These are phyloP conservation scores for Cladophialophora chaetospira DNA, from an alignment of 2,329 filamentous ascomycete genomes.

Conservation along the genomic window DNA sequence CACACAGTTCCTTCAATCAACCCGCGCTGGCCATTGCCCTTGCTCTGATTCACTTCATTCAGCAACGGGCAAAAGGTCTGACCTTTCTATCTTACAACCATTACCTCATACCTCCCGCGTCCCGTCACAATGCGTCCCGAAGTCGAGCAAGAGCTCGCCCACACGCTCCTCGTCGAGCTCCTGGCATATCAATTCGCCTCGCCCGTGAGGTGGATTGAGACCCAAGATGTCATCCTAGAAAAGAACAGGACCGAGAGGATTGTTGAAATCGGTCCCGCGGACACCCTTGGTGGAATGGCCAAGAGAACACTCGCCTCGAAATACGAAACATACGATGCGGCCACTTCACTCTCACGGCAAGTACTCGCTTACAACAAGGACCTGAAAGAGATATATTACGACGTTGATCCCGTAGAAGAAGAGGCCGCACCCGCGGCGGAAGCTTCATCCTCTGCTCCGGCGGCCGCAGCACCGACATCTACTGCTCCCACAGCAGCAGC, in stretches of 20 bases:
- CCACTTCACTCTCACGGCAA: conserved; percentile 92
- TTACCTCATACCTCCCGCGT: conserved; percentile 16
- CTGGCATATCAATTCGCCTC: conserved; percentile 99
- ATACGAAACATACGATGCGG: conserved; percentile 98
- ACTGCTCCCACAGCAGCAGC: conserved; percentile 58
- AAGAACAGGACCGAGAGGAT: conserved; percentile 96
- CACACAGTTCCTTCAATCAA: conserved; percentile 23
- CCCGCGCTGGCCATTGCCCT: conserved; percentile 22
- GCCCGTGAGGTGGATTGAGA: conserved; percentile 99
- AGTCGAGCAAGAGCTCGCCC: conserved; percentile 97
- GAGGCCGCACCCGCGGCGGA: conserved; percentile 68
- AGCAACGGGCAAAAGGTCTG: conserved; percentile 25
- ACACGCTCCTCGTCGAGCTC: conserved; percentile 97
- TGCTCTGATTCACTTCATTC: conserved; percentile 37
- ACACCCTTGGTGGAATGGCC: conserved; percentile 96
- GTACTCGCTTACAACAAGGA: conserved; percentile 99
- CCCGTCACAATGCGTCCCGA: conserved; percentile 82
- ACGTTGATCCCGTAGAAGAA: conserved; percentile 91
- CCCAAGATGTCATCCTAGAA: conserved; percentile 97
- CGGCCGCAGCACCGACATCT: conserved; percentile 57
- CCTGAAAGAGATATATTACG: conserved; percentile 98
- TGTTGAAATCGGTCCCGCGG: conserved; percentile 94
- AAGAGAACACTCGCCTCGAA: conserved; percentile 93
- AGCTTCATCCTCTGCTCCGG: conserved; percentile 43
- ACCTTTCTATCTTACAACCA: background rate